phyloP scores from a whole-genome alignment of 306 rosid species.

The Prinsepia uniflora region DNA sequence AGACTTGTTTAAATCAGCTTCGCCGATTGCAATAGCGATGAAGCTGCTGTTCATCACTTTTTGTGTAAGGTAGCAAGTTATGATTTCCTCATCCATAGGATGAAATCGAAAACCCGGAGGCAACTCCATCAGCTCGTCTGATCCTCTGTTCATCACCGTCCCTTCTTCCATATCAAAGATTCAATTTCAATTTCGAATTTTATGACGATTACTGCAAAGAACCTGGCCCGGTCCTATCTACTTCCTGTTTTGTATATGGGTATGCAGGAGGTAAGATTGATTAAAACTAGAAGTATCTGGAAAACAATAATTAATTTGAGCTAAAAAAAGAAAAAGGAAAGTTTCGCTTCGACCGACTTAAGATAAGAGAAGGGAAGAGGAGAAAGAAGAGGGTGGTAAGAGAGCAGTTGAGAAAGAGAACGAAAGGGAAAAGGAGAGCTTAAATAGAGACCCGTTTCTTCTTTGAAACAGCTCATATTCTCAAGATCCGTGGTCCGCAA shows the following conservation, averaged over 20 bases:
- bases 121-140: conserved; percentile 42
- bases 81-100: conserved; percentile 85
- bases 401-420: conserved; percentile 47
- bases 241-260: not conserved
- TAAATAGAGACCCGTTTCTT: conserved; percentile 45
- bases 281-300: not conserved
- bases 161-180: conserved; percentile 47
- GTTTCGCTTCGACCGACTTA: not conserved
- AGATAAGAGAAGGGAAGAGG: not conserved
- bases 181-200: too few relatives aligned
- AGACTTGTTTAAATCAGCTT: conserved; percentile 84
- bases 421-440: conserved; percentile 25
- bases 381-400: conserved; percentile 16
- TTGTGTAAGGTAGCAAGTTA: conserved; percentile 52
- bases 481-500: conserved; percentile 67
- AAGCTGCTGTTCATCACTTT: conserved; percentile 58
- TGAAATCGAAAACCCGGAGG: conserved; percentile 98
- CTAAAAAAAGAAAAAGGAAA: not conserved
- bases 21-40: conserved; percentile 75
- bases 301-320: not conserved
- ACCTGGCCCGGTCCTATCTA: not conserved
- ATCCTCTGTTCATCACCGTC: conserved; percentile 46
- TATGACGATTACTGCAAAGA: too few relatives aligned
- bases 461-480: conserved; percentile 34
- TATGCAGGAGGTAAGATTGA: not conserved